These are phyloP conservation scores for Phytophthora hibernalis DNA, from an alignment of 352 stramenopile genomes.

Conservation along the genomic window DNA sequence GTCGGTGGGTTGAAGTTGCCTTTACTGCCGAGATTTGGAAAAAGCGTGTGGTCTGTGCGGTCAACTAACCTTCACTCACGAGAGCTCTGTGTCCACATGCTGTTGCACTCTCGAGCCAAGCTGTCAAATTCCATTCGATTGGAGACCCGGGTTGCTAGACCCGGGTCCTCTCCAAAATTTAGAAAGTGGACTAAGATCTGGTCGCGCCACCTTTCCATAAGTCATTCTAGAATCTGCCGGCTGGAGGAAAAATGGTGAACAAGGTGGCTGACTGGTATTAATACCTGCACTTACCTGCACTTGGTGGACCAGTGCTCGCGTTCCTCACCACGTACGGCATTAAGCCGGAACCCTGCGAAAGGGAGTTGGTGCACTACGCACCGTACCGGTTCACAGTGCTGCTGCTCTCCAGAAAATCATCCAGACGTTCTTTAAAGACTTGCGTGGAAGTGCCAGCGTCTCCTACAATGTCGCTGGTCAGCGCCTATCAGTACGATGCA, in stretches of 20 bases:
- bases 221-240: no score
- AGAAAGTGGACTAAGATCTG: no score
- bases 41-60: neutral
- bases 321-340: constrained; percentile 94
- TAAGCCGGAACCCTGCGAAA: constrained; percentile 89
- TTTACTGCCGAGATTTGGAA: neutral
- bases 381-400: constrained; percentile 95
- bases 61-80: no score
- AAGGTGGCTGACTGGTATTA: constrained; percentile 82
- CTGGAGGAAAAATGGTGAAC: no score
- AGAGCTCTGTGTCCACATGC: no score
- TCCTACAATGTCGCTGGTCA: neutral
- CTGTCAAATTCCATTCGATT: no score
- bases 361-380: constrained; percentile 98
- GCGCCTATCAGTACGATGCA: no score
- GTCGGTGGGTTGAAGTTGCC: constrained; percentile 33
- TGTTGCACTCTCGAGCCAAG: no score
- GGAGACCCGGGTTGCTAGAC: no score
- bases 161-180: no score
- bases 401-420: constrained; percentile 89
- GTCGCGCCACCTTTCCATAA: no score
- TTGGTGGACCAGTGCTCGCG: constrained; percentile 94
- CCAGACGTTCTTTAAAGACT: constrained; percentile 89
- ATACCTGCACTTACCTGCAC: no score
- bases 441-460: constrained; percentile 90